Evolutionary conservation across 1,284 basidiomycete species (phyloP).

Genomic region (Sporisorium reilianum): DNA sequence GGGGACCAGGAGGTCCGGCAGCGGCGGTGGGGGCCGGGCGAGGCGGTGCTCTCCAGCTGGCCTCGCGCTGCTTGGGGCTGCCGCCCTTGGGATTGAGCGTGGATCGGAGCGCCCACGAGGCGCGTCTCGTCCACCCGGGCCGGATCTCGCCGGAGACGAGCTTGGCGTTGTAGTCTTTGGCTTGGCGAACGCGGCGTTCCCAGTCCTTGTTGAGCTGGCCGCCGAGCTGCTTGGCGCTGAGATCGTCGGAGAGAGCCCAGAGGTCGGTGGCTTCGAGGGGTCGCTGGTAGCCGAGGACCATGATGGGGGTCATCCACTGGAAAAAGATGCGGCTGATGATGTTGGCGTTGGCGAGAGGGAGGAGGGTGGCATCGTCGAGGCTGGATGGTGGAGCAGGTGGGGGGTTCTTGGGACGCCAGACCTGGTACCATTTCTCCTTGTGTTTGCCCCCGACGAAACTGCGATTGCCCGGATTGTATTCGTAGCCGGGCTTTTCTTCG

Average conservation of each 20-base stretch:
- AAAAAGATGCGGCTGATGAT: slow-evolving; percentile 75
- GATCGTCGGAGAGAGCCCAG: slow-evolving; percentile 78
- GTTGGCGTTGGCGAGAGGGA: slow-evolving; percentile 74
- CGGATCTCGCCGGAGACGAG: slow-evolving; percentile 77
- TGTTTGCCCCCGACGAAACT: slow-evolving; percentile 51
- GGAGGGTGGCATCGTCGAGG: slow-evolving; percentile 74
- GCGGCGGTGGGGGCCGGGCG: slow-evolving; percentile 19
- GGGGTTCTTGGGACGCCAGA: slow-evolving; percentile 64
- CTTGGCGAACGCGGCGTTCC: slow-evolving; percentile 75
- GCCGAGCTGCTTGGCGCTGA: slow-evolving; percentile 75
- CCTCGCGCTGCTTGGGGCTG: slow-evolving; percentile 51
- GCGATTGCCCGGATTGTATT: slow-evolving; percentile 60
- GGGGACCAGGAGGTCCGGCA: slow-evolving; percentile 19
- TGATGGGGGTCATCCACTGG: slow-evolving; percentile 81
- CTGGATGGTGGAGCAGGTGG: slow-evolving; percentile 68
- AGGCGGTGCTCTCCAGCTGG: slow-evolving; percentile 56
- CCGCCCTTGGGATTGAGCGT: slow-evolving; percentile 43
- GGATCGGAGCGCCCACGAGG: slow-evolving; percentile 74
- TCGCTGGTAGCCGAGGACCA: slow-evolving; percentile 78
- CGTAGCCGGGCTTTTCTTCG: slow-evolving; percentile 43
- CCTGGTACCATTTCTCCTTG: slow-evolving; percentile 65
- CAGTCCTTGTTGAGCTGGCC: slow-evolving; percentile 77
- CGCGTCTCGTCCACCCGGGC: slow-evolving; percentile 73
- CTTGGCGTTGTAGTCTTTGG: slow-evolving; percentile 78
- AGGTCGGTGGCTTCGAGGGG: slow-evolving; percentile 85